A percentile compares a stretch with the other conserved stretches of the same genome.
phyloP scores from a whole-genome alignment of 1,139 yeast genomes.

The Arxiozyma slooffiae region DNA sequence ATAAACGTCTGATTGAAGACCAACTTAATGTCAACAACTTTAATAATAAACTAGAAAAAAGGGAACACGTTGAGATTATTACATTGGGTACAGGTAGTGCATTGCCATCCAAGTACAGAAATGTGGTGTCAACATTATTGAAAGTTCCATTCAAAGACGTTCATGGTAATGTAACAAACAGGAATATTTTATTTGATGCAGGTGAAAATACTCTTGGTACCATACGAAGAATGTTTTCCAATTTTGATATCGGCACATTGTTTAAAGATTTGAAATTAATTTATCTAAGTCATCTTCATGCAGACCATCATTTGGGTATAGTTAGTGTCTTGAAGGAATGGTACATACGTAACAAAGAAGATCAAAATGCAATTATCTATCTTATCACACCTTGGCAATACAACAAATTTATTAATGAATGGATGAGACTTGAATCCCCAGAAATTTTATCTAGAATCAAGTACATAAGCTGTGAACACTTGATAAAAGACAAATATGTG shows the following conservation, averaged over 20 bases:
- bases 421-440: slow-evolving; percentile 49
- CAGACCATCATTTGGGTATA: slow-evolving; percentile 91
- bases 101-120: slow-evolving; percentile 72
- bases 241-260: slow-evolving; percentile 30
- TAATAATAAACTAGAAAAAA: slow-evolving; percentile 15
- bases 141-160: slow-evolving; percentile 46
- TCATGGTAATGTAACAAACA: slow-evolving; percentile 27
- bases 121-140: slow-evolving; percentile 70
- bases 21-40: slow-evolving; percentile 21
- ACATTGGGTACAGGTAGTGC: slow-evolving; percentile 95
- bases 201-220: slow-evolving; percentile 89
- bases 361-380: slow-evolving; percentile 34
- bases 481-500: slow-evolving; percentile 31
- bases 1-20: slow-evolving; percentile 11
- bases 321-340: slow-evolving; percentile 61
- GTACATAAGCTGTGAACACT: slow-evolving; percentile 62
- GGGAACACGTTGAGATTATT: slow-evolving; percentile 54
- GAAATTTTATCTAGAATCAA: slow-evolving; percentile 38
- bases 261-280: slow-evolving; percentile 53
- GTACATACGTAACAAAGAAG: slow-evolving; percentile 36
- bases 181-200: slow-evolving; percentile 63
- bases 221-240: slow-evolving; percentile 53
- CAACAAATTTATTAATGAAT: slow-evolving; percentile 56
- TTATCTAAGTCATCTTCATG: slow-evolving; percentile 84
- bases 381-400: slow-evolving; percentile 73